A percentile compares a stretch with the other conserved stretches of the same genome.
phyloP scores from a whole-genome alignment of 805 yeast species.

The Saturnispora dispora region DNA sequence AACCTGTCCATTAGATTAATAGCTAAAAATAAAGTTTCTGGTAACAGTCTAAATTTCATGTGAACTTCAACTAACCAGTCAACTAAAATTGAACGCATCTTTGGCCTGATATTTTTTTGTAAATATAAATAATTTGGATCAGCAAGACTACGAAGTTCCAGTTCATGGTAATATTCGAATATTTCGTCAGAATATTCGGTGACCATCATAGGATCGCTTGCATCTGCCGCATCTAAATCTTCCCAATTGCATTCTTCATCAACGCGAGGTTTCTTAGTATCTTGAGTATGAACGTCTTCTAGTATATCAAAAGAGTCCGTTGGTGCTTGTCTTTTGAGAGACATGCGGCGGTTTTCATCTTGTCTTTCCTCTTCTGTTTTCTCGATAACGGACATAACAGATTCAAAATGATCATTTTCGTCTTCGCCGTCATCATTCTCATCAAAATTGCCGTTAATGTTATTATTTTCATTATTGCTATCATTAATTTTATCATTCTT shows the following conservation, averaged over 20 bases:
- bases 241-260: constrained; percentile 47
- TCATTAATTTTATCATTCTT: neutral
- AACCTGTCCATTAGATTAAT: constrained; percentile 84
- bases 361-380: constrained; percentile 21
- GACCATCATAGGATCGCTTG: constrained; percentile 77
- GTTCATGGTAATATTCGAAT: constrained; percentile 64
- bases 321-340: constrained; percentile 46
- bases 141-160: constrained; percentile 68
- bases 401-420: constrained; percentile 3
- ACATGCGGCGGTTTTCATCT: constrained; percentile 26
- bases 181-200: constrained; percentile 87
- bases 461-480: neutral
- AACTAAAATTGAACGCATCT: constrained; percentile 78
- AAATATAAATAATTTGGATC: constrained; percentile 56
- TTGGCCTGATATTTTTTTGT: constrained; percentile 64
- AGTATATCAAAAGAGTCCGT: constrained; percentile 38
- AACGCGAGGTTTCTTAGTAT: constrained; percentile 1
- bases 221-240: constrained; percentile 62
- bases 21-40: constrained; percentile 78
- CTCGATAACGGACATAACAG: constrained; percentile 14
- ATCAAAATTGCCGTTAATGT: neutral
- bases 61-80: constrained; percentile 94
- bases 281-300: neutral
- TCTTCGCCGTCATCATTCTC: neutral
- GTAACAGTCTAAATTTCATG: constrained; percentile 68